A percentile compares a stretch with the other conserved stretches of the same genome.
Conservation (phyloP, 2,329 filamentous ascomycete species). For the Venturiaceae sp. region DNA sequence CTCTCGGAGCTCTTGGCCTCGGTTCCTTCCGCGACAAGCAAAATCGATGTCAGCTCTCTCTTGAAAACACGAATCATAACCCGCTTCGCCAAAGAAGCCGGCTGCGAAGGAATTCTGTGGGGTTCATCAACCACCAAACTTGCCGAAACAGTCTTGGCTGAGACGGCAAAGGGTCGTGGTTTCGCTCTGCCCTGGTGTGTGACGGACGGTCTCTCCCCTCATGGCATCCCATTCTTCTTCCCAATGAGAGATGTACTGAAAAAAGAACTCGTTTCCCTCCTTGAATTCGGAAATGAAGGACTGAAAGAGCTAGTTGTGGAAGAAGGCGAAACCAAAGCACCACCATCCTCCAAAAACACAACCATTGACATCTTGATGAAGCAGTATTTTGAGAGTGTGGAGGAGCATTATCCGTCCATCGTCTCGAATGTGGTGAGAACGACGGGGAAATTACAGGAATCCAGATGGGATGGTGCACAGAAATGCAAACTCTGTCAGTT, state of each 20-base stretch:
- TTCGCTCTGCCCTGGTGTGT: slow-evolving; percentile 74
- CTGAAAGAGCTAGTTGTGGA: slow-evolving; percentile 13
- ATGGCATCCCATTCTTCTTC: slow-evolving; percentile 57
- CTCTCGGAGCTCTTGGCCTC: slow-evolving; percentile 49
- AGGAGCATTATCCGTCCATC: slow-evolving; percentile 78
- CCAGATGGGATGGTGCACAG: background rate
- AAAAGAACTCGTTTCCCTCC: slow-evolving; percentile 66
- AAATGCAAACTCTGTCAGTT: slow-evolving; percentile 6
- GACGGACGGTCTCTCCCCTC: slow-evolving; percentile 59
- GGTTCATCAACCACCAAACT: slow-evolving; percentile 82
- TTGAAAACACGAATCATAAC: slow-evolving; percentile 65
- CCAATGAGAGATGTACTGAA: slow-evolving; percentile 78
- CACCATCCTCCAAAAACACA: slow-evolving; percentile 46
- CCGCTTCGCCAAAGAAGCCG: slow-evolving; percentile 47
- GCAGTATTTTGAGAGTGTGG: slow-evolving; percentile 80
- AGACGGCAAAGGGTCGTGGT: slow-evolving; percentile 85
- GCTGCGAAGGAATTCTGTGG: slow-evolving; percentile 65
- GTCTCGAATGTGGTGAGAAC: slow-evolving; percentile 94
- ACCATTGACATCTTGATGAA: slow-evolving; percentile 88
- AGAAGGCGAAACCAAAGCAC: slow-evolving; percentile 11
- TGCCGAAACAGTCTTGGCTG: slow-evolving; percentile 74
- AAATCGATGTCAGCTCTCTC: slow-evolving; percentile 61
- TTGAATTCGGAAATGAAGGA: slow-evolving; percentile 27
- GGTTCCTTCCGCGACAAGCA: slow-evolving; percentile 65
- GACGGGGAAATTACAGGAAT: slow-evolving; percentile 28